Base-by-base conservation (phyloP, 306 rosid species). In the Astragalus membranaceus region DNA sequence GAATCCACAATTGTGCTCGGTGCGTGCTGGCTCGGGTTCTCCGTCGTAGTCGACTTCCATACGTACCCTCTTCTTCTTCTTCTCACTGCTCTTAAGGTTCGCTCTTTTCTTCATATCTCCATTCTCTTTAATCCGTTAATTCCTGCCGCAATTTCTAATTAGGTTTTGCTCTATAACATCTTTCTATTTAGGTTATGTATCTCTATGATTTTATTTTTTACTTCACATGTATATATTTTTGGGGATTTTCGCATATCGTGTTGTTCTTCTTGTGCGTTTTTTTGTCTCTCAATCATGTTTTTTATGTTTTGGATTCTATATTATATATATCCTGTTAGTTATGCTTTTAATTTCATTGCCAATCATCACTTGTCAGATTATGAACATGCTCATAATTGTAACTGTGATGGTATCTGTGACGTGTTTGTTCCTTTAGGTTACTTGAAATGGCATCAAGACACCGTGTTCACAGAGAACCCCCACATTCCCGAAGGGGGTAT, bases 401-500 rank as follows among this genome's bases (percentile, higher is more conserved):
- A 32, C 39, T 50, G 8, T 37, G 6, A 54, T 59, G 30, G 32
- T 46, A 23, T 58, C 1, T 60, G 15, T 26, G 30, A 26, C 30
- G 30, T 42, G 61, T 39, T 52, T 57, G 11, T 5, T 16, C 15
- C 71, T 75, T 77, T 70, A 84, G 93, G 83, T 70, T 56, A 44
- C 9, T 76, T 76, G 39, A 75, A 62, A 92, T 89, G 96, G 85
- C 88, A 43, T 82, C 85, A 72, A 83, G 97, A 58, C 87, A 83
- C 67, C 90, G 88, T 52, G 55, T 66, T 78, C 81, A 79, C 30
- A 80, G 93, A 14, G 92, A 87, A 70, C 68, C 75, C 32, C 44
- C 85, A 67, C 83, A 58, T 83, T 76, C 71, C 16, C 48, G 96
- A 66, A 87, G 92, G 62, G 94, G 90, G 10, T 87, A 85, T 75